A percentile compares a stretch with the other conserved stretches of the same genome.
Conservation (phyloP, 202 grass and related monocot species). For the Digitaria exilis region DNA sequence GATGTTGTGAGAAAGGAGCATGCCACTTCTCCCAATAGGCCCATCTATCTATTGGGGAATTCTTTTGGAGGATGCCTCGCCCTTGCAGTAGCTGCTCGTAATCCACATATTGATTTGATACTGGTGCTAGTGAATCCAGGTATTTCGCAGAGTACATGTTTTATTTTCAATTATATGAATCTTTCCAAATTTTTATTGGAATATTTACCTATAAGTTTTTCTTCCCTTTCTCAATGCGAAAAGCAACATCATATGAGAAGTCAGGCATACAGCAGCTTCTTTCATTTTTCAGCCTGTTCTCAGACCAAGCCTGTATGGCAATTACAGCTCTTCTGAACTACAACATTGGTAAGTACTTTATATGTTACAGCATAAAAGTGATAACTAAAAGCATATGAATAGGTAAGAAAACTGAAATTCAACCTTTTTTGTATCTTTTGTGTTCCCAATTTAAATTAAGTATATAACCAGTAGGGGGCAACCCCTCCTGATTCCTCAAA, state of each 20-base stretch:
- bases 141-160: not conserved
- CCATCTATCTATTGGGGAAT: conserved; percentile 69
- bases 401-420: not conserved
- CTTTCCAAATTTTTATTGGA: not conserved
- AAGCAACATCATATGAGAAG: conserved; percentile 68
- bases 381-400: not conserved
- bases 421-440: too few relatives aligned
- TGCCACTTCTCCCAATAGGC: conserved; percentile 49
- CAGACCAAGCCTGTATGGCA: conserved; percentile 43
- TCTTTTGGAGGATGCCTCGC: conserved; percentile 78
- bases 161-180: conserved; percentile 3
- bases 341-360: conserved; percentile 55
- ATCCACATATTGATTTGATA: conserved; percentile 63
- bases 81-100: conserved; percentile 63
- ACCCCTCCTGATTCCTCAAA: too few relatives aligned
- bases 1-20: conserved; percentile 51
- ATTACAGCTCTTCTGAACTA: conserved; percentile 59
- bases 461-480: too few relatives aligned
- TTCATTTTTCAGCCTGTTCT: conserved; percentile 42
- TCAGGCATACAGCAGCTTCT: conserved; percentile 62
- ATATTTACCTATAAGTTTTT: not conserved
- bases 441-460: too few relatives aligned
- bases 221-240: conserved; percentile 2
- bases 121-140: conserved; percentile 73
- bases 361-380: not conserved